These are phyloP conservation scores for Typha latifolia DNA, from an alignment of 176 grass and related monocot genomes.

Conservation along the genomic window DNA sequence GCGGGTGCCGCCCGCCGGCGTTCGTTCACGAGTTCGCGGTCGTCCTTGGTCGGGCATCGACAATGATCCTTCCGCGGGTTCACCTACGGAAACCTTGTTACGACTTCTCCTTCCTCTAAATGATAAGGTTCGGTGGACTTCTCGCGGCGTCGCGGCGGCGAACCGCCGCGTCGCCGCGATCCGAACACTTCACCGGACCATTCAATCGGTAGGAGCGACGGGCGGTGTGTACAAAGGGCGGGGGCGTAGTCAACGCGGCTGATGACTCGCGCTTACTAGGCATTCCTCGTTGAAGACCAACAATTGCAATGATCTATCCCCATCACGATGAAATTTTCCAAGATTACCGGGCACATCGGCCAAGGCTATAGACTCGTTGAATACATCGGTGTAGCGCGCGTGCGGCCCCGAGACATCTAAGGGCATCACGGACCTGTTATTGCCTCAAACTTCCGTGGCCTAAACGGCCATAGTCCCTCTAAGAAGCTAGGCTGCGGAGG, in stretches of 20 bases:
- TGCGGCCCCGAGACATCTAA: conserved; percentile 50
- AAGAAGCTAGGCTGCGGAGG: conserved; percentile 3
- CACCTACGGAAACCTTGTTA: conserved; percentile 22
- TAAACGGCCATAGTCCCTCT: conserved; percentile 8
- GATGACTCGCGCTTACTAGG: conserved; percentile 41
- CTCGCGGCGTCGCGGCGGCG: no score
- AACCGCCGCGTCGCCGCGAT: no score
- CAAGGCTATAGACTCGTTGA: conserved; percentile 38
- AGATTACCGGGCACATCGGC: conserved; percentile 6
- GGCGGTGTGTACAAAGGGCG: no score
- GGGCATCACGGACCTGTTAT: conserved; percentile 47
- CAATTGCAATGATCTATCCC: conserved; percentile 55
- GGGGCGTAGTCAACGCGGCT: conserved; percentile 25
- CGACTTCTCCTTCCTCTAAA: conserved; percentile 28
- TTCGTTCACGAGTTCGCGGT: no score
- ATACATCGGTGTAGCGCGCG: conserved; percentile 46
- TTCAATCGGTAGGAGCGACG: no score
- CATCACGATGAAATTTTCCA: conserved; percentile 41
- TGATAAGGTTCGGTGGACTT: no score
- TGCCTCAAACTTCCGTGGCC: conserved; percentile 26
- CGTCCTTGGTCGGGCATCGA: no score
- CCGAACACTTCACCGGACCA: no score
- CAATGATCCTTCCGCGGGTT: no score
- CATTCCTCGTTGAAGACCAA: conserved; percentile 49
- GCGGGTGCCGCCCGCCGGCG: no score